Percentiles rank a stretch among this genome's conserved stretches.
These are phyloP conservation scores for Alternaria conjuncta DNA, from an alignment of 2,329 filamentous ascomycete species.

Conservation along the genomic window DNA sequence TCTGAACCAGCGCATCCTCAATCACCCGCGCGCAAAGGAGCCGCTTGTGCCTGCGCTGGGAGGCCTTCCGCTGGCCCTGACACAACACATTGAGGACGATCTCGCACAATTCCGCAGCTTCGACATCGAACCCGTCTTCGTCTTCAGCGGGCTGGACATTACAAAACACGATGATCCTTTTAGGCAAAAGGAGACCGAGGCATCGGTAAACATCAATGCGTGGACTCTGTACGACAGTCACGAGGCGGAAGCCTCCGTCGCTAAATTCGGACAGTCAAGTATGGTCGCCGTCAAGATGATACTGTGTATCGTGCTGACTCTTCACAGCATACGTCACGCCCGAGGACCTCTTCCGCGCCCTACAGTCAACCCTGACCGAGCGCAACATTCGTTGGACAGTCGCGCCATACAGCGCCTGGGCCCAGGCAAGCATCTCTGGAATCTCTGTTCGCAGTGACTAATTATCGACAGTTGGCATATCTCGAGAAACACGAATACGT, in stretches of 20 bases:
- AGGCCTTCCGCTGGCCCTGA: constrained; percentile 81
- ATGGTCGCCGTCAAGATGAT: constrained; percentile 25
- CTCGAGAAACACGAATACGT: constrained; percentile 69
- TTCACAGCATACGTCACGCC: constrained; percentile 65
- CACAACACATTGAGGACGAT: constrained; percentile 76
- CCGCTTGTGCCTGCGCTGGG: constrained; percentile 89
- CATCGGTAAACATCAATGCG: constrained; percentile 74
- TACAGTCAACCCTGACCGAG: constrained; percentile 75
- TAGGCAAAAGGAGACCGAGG: constrained; percentile 66
- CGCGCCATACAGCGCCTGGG: constrained; percentile 85
- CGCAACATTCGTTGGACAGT: constrained; percentile 77
- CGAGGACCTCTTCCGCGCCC: constrained; percentile 75
- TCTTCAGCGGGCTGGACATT: constrained; percentile 88
- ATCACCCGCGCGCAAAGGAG: constrained; percentile 67
- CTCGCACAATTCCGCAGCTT: constrained; percentile 73
- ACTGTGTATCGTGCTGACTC: constrained; percentile 14
- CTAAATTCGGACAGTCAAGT: constrained; percentile 86
- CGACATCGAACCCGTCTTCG: constrained; percentile 79
- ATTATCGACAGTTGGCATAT: constrained; percentile 70
- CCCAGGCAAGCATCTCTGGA: constrained; percentile 66
- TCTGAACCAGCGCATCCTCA: constrained; percentile 73
- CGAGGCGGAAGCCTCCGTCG: constrained; percentile 79
- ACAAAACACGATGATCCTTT: constrained; percentile 70
- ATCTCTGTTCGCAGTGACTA: not conserved
- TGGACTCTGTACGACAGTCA: constrained; percentile 88